These are phyloP conservation scores for Physcia stellaris DNA, from an alignment of 495 filamentous ascomycete genomes.

Conservation along the genomic window DNA sequence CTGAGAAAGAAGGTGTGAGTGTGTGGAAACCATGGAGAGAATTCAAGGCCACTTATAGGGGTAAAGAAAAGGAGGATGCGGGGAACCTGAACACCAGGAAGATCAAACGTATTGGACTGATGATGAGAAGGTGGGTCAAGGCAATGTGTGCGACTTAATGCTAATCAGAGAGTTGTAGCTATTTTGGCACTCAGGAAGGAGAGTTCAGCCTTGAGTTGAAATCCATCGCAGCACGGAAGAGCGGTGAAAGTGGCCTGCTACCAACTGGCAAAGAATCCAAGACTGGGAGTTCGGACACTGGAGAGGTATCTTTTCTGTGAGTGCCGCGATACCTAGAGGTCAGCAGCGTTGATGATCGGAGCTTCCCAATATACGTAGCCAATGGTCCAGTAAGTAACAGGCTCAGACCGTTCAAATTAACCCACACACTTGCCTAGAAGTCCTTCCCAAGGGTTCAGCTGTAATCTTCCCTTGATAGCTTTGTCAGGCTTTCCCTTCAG, in stretches of 20 bases:
- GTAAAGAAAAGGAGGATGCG: slow-evolving; percentile 43
- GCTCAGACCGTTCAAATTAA: background rate
- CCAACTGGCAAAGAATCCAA: too few relatives aligned
- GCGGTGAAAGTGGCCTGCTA: too few relatives aligned
- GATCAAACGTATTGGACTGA: slow-evolving; percentile 55
- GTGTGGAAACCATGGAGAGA: slow-evolving; percentile 44
- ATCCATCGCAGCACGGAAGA: too few relatives aligned
- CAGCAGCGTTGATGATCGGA: too few relatives aligned
- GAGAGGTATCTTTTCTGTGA: too few relatives aligned
- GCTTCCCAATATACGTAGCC: too few relatives aligned
- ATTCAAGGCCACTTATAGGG: slow-evolving; percentile 60
- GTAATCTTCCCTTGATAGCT: background rate
- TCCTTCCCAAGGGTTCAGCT: slow-evolving; percentile 4
- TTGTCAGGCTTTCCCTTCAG: slow-evolving; percentile 16
- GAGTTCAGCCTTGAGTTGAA: slow-evolving; percentile 46
- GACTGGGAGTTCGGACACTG: too few relatives aligned
- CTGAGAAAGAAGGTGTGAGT: slow-evolving; percentile 1
- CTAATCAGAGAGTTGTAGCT: slow-evolving; percentile 28
- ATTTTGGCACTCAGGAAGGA: slow-evolving; percentile 64
- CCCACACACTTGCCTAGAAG: slow-evolving; percentile 1
- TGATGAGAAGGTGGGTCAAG: slow-evolving; percentile 58
- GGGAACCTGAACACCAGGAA: slow-evolving; percentile 37
- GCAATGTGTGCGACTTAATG: slow-evolving; percentile 3
- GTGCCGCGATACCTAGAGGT: too few relatives aligned
- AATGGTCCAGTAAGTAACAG: too few relatives aligned